These are phyloP conservation scores for Rhododendron ovatum DNA, from an alignment of 148 eudicot genomes.

Conservation along the genomic window DNA sequence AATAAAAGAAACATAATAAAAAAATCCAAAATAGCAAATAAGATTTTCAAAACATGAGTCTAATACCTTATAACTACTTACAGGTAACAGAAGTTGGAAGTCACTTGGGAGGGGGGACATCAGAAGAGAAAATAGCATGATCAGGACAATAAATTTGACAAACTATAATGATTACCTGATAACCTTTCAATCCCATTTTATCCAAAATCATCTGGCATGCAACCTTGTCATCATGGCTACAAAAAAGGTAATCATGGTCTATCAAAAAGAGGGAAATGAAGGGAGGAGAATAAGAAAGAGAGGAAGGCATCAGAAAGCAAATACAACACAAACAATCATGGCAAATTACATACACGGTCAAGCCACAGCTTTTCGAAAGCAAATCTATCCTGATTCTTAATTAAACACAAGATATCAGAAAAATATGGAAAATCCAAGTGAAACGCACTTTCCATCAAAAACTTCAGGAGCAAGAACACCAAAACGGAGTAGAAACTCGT, in stretches of 20 bases:
- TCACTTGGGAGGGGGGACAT: neutral
- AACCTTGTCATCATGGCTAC: constrained; percentile 77
- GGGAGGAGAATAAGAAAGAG: neutral
- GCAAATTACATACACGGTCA: neutral
- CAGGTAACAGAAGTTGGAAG: constrained; percentile 6
- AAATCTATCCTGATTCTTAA: neutral
- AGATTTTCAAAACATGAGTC: neutral
- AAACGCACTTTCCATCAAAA: constrained; percentile 78
- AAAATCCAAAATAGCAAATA: neutral
- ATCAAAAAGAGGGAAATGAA: constrained; percentile 5
- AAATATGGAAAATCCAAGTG: neutral
- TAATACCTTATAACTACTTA: neutral
- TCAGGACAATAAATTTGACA: neutral
- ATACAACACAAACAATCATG: neutral
- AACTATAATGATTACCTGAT: constrained; percentile 58
- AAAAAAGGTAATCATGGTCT: neutral
- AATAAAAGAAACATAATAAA: neutral
- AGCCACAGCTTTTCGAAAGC: neutral
- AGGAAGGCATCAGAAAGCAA: constrained; percentile 2
- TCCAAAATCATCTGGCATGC: constrained; percentile 87
- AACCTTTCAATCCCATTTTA: constrained; percentile 90
- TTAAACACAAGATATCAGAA: neutral
- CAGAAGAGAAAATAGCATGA: neutral
- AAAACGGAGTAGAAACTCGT: constrained; percentile 89
- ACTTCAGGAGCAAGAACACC: constrained; percentile 97